A percentile compares a stretch with the other conserved stretches of the same genome.
Conservation (phyloP, 495 filamentous ascomycete genomes). For the Penicillium taxi region DNA sequence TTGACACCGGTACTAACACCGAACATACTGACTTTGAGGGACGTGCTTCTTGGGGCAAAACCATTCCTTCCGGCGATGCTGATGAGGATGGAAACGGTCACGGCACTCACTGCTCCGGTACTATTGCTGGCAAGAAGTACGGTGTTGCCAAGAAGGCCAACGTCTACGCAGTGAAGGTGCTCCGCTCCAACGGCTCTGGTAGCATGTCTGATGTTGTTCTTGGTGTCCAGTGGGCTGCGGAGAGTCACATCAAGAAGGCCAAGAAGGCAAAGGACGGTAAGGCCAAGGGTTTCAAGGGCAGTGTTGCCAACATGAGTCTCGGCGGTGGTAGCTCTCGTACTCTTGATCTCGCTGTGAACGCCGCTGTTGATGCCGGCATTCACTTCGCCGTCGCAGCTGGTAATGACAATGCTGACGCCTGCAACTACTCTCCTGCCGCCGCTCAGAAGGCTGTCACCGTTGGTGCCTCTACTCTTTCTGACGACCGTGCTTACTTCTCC, state of each 20-base stretch:
- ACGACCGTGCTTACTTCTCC: constrained; percentile 99
- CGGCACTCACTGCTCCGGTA: constrained; percentile 98
- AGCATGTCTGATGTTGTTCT: constrained; percentile 98
- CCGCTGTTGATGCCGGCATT: constrained; percentile 79
- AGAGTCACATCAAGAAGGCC: constrained; percentile 64
- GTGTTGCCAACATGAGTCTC: constrained; percentile 97
- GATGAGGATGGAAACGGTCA: constrained; percentile 97
- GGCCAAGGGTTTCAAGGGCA: constrained; percentile 93
- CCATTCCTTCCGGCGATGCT: constrained; percentile 72
- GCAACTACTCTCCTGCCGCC: constrained; percentile 98
- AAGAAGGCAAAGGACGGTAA: constrained; percentile 71
- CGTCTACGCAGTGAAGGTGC: constrained; percentile 94
- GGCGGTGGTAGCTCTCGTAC: constrained; percentile 91
- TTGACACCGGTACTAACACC: constrained; percentile 93
- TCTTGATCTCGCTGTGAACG: constrained; percentile 88
- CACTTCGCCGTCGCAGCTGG: constrained; percentile 98
- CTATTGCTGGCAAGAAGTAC: constrained; percentile 94
- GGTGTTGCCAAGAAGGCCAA: constrained; percentile 99
- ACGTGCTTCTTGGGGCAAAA: constrained; percentile 94
- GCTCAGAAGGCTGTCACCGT: constrained; percentile 92
- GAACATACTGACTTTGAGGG: constrained; percentile 96
- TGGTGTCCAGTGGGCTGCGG: constrained; percentile 92
- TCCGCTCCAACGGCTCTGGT: constrained; percentile 93
- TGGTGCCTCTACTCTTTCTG: constrained; percentile 83
- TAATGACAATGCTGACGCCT: constrained; percentile 97